phyloP scores from a whole-genome alignment of 768 basidiomycete species.

The Auricularia sp. region DNA sequence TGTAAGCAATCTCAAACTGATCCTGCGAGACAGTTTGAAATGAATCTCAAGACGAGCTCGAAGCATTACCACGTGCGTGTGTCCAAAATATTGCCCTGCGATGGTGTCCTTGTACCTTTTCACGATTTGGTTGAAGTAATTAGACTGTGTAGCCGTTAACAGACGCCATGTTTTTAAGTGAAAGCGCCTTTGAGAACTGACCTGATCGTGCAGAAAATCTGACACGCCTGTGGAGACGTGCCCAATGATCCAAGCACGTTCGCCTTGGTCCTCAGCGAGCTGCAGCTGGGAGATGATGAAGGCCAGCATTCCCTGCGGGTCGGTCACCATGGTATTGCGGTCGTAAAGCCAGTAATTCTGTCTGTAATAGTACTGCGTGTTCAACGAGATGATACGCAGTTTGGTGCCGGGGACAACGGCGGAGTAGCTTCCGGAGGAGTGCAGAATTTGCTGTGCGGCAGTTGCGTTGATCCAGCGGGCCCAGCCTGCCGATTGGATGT shows the following conservation, averaged over 20 bases:
- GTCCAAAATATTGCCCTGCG: conserved; percentile 52
- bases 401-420: conserved; percentile 37
- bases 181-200: conserved; percentile 10
- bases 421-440: conserved; percentile 49
- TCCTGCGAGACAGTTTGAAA: conserved; percentile 24
- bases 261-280: conserved; percentile 46
- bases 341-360: conserved; percentile 55
- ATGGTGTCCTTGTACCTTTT: conserved; percentile 50
- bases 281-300: conserved; percentile 47
- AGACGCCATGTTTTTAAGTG: not conserved
- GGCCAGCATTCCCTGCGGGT: conserved; percentile 50
- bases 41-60: not conserved
- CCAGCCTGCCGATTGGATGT: conserved; percentile 41
- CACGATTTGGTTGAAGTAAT: conserved; percentile 53
- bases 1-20: conserved; percentile 51
- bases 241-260: conserved; percentile 52
- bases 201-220: conserved; percentile 45
- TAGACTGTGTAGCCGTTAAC: conserved; percentile 30
- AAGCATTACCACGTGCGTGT: conserved; percentile 35
- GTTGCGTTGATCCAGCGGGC: conserved; percentile 38
- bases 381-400: conserved; percentile 48
- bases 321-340: conserved; percentile 29
- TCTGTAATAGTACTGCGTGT: conserved; percentile 54
- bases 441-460: conserved; percentile 33
- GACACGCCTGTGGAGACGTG: conserved; percentile 44